phyloP scores from a whole-genome alignment of 2,329 filamentous ascomycete genomes.

The Trichoderma oligosporum region DNA sequence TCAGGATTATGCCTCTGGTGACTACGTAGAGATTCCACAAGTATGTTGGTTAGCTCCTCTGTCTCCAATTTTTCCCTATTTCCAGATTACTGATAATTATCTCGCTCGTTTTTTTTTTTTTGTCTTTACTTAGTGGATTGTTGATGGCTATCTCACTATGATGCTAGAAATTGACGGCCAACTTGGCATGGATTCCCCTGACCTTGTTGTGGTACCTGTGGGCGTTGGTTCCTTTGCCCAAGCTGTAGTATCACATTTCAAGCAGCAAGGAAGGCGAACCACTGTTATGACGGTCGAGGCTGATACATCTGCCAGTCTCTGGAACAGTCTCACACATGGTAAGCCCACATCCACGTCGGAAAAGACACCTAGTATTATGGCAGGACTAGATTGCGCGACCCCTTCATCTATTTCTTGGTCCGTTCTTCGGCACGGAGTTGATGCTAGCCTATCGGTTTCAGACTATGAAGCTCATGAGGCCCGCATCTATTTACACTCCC shows the following conservation, averaged over 20 bases:
- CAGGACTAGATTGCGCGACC: slow-evolving; percentile 69
- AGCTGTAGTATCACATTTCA: slow-evolving; percentile 64
- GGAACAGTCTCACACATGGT: slow-evolving; percentile 46
- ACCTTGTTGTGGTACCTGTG: slow-evolving; percentile 59
- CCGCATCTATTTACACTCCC: slow-evolving; percentile 47
- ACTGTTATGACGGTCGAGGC: slow-evolving; percentile 67
- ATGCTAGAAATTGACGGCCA: slow-evolving; percentile 65
- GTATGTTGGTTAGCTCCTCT: slow-evolving; percentile 30
- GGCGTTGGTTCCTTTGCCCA: slow-evolving; percentile 72
- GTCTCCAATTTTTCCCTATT: neutral
- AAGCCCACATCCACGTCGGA: slow-evolving; percentile 47
- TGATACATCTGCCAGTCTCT: slow-evolving; percentile 58
- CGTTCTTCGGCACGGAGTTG: slow-evolving; percentile 53
- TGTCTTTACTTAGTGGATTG: slow-evolving; percentile 64
- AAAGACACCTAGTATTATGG: slow-evolving; percentile 66
- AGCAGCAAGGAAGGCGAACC: slow-evolving; percentile 35
- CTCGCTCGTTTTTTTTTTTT: too few relatives aligned
- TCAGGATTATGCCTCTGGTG: slow-evolving; percentile 64
- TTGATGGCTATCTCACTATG: slow-evolving; percentile 74
- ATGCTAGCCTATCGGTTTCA: slow-evolving; percentile 57
- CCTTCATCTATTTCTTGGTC: slow-evolving; percentile 64
- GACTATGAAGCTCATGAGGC: slow-evolving; percentile 61
- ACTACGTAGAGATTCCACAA: slow-evolving; percentile 62
- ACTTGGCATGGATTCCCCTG: slow-evolving; percentile 34
- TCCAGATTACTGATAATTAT: neutral